Conservation (phyloP, 2,329 filamentous ascomycete genomes). For the Cryphonectria radicalis region DNA sequence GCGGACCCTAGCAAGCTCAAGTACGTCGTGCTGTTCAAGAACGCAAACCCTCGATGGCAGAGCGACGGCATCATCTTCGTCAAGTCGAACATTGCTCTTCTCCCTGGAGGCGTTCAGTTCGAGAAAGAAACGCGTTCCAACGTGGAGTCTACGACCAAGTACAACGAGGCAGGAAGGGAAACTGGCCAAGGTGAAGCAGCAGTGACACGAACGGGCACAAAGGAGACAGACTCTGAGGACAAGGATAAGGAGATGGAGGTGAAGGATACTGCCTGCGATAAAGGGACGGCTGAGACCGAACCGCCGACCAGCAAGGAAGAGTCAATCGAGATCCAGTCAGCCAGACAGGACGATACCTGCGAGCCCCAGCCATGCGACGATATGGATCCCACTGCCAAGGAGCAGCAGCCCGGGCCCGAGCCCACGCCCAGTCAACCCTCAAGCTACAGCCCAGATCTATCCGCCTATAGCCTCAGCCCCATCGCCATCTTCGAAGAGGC, state of each 20-base stretch:
- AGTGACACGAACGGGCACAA: neutral
- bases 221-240: neutral
- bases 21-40: conserved; percentile 10
- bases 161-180: neutral
- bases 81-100: neutral
- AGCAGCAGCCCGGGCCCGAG: neutral
- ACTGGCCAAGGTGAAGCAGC: neutral
- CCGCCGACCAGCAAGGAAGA: neutral
- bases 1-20: neutral
- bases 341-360: neutral
- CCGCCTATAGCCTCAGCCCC: neutral
- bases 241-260: neutral
- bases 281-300: neutral
- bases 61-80: conserved; percentile 11
- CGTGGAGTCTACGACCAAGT: neutral
- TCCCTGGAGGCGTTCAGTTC: neutral
- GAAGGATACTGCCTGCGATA: neutral
- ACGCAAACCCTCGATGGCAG: conserved; percentile 10
- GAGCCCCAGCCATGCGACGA: neutral
- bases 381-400: neutral
- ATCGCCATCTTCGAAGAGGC: conserved; percentile 10
- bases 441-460: conserved; percentile 6
- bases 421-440: neutral
- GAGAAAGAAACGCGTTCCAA: neutral
- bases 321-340: neutral